Conservation (phyloP, 805 yeast genomes). For the Ogataea trehaloabstinens region DNA sequence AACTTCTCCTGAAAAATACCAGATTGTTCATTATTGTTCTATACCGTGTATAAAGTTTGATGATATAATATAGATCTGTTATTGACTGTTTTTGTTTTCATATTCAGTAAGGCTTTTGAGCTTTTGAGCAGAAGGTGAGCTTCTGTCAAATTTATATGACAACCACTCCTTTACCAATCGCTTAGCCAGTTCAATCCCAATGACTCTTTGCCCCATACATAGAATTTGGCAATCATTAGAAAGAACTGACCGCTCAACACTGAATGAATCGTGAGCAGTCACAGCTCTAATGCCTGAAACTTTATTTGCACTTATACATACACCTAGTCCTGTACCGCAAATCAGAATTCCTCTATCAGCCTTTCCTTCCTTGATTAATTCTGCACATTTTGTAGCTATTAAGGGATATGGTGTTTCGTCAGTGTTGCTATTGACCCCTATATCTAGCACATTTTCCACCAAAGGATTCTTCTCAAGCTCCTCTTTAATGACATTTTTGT, state of each 20-base stretch:
- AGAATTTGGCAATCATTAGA: slow-evolving; percentile 44
- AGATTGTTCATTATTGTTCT: too few relatives aligned
- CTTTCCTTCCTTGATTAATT: slow-evolving; percentile 37
- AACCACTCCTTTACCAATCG: slow-evolving; percentile 45
- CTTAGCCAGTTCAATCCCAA: slow-evolving; percentile 43
- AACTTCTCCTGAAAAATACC: too few relatives aligned
- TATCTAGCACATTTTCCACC: slow-evolving; percentile 35
- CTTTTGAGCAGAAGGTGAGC: slow-evolving; percentile 41
- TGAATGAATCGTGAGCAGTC: slow-evolving; percentile 47
- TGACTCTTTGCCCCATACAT: slow-evolving; percentile 48
- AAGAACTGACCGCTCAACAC: slow-evolving; percentile 44
- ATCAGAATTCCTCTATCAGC: slow-evolving; percentile 45
- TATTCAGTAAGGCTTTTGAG: too few relatives aligned
- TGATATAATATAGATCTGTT: too few relatives aligned
- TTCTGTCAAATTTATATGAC: slow-evolving; percentile 38
- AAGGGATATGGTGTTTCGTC: slow-evolving; percentile 42
- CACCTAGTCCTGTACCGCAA: slow-evolving; percentile 51
- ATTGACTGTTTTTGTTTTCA: too few relatives aligned
- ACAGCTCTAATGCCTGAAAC: slow-evolving; percentile 47
- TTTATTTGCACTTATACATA: slow-evolving; percentile 46
- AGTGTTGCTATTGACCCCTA: slow-evolving; percentile 36
- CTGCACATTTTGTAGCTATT: slow-evolving; percentile 43
- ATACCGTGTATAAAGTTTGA: too few relatives aligned
- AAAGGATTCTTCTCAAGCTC: slow-evolving; percentile 32
- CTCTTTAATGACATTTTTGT: slow-evolving; percentile 37